Evolutionary conservation across 371 early-diverging fungal genomes (phyloP).

Genomic region (Mortierella sp.): DNA sequence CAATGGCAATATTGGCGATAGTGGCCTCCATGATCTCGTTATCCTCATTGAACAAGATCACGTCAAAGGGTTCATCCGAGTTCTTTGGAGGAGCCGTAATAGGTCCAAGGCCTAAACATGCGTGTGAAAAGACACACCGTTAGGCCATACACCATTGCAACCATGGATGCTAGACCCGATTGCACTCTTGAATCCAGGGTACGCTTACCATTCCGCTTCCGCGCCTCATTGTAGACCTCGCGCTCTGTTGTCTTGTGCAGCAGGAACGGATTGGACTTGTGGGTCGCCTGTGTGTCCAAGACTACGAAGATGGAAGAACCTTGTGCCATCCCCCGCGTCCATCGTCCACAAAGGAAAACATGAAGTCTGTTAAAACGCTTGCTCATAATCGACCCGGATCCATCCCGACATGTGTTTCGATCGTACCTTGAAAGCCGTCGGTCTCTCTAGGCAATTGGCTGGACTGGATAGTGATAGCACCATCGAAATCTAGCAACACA

Average conservation of each 20-base stretch:
- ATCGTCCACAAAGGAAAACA: no score
- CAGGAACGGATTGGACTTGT: slow-evolving; percentile 59
- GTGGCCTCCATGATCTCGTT: slow-evolving; percentile 66
- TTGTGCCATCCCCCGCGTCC: background rate
- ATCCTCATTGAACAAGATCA: slow-evolving; percentile 63
- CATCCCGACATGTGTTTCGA: no score
- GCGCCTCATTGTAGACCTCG: slow-evolving; percentile 60
- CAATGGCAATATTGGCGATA: slow-evolving; percentile 70
- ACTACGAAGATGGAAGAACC: slow-evolving; percentile 38
- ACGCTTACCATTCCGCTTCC: slow-evolving; percentile 51
- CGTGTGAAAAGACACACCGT: background rate
- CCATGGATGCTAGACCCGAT: background rate
- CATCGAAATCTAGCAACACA: slow-evolving; percentile 55
- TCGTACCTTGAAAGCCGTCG: slow-evolving; percentile 17
- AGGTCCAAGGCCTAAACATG: slow-evolving; percentile 26
- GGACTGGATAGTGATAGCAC: slow-evolving; percentile 55
- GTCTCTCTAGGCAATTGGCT: slow-evolving; percentile 52
- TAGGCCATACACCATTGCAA: no score
- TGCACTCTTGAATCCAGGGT: background rate
- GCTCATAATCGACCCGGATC: no score
- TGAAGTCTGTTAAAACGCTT: no score
- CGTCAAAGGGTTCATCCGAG: slow-evolving; percentile 60
- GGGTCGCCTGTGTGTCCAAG: slow-evolving; percentile 56
- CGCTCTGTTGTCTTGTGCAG: slow-evolving; percentile 69
- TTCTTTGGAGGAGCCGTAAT: slow-evolving; percentile 8